Conservation (phyloP, 108 stramenopile genomes). For the Fistulifera solaris region DNA sequence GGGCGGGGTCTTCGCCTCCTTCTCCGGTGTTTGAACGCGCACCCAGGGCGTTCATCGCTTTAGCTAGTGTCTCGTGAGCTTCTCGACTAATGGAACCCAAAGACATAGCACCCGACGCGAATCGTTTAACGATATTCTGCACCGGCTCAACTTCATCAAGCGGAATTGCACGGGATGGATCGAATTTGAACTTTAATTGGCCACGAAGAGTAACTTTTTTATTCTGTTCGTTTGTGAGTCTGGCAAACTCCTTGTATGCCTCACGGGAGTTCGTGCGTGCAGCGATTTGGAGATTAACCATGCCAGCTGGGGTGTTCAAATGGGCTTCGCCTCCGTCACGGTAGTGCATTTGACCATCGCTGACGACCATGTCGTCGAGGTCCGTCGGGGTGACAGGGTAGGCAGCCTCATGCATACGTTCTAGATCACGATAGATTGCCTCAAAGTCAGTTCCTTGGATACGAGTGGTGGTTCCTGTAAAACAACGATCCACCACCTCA, state of each 20-base stretch:
- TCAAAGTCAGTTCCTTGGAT: conserved; percentile 95
- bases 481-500: conserved; percentile 92
- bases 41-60: conserved; percentile 88
- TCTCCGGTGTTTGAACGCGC: conserved; percentile 92
- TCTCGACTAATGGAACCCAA: conserved; percentile 91
- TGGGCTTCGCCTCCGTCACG: conserved; percentile 96
- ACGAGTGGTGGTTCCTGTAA: conserved; percentile 93
- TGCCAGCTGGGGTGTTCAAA: conserved; percentile 88
- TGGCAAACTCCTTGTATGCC: conserved; percentile 89
- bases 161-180: conserved; percentile 72
- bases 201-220: conserved; percentile 89
- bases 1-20: conserved; percentile 88
- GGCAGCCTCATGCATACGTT: conserved; percentile 78
- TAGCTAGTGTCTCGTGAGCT: conserved; percentile 89
- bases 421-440: conserved; percentile 90
- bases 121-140: conserved; percentile 87
- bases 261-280: conserved; percentile 88
- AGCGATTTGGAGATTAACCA: conserved; percentile 91
- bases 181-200: conserved; percentile 86
- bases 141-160: conserved; percentile 89
- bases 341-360: conserved; percentile 94
- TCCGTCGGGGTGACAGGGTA: conserved; percentile 53
- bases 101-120: conserved; percentile 93
- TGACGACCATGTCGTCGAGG: conserved; percentile 72
- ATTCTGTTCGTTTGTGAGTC: conserved; percentile 81